These are phyloP conservation scores for Aspergillus nomiae DNA, from an alignment of 2,329 filamentous ascomycete species.

Conservation along the genomic window DNA sequence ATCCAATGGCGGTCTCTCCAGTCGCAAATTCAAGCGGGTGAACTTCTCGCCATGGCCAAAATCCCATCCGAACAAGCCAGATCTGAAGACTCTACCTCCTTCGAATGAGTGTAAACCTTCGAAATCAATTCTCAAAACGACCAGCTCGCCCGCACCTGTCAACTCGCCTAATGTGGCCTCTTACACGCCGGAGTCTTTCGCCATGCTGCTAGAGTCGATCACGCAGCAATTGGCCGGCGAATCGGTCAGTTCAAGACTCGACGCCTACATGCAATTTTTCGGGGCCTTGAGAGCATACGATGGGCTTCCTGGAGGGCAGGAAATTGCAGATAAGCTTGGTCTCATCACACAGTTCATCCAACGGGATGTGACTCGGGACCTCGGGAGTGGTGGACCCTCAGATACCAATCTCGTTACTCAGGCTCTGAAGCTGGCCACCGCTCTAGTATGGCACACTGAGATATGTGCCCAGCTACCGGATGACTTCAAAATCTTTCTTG, in stretches of 20 bases:
- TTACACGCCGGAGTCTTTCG: slow-evolving; percentile 62
- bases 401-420: slow-evolving; percentile 75
- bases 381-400: slow-evolving; percentile 51
- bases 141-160: slow-evolving; percentile 46
- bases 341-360: slow-evolving; percentile 80
- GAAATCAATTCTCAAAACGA: slow-evolving; percentile 81
- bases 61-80: slow-evolving; percentile 33
- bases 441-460: slow-evolving; percentile 73
- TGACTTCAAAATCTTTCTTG: slow-evolving; percentile 77
- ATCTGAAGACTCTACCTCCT: slow-evolving; percentile 50
- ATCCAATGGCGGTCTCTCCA: slow-evolving; percentile 37
- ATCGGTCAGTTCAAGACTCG: slow-evolving; percentile 71
- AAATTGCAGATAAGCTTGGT: slow-evolving; percentile 73
- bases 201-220: slow-evolving; percentile 81
- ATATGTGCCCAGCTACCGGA: slow-evolving; percentile 70
- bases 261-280: slow-evolving; percentile 82
- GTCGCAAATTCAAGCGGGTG: slow-evolving; percentile 58
- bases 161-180: slow-evolving; percentile 46
- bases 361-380: slow-evolving; percentile 72
- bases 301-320: slow-evolving; percentile 73
- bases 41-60: slow-evolving; percentile 63
- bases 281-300: slow-evolving; percentile 78
- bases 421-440: slow-evolving; percentile 74
- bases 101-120: slow-evolving; percentile 56
- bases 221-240: slow-evolving; percentile 76